Base-by-base conservation (phyloP, 805 yeast genomes). In the Lachancea fermentati region DNA sequence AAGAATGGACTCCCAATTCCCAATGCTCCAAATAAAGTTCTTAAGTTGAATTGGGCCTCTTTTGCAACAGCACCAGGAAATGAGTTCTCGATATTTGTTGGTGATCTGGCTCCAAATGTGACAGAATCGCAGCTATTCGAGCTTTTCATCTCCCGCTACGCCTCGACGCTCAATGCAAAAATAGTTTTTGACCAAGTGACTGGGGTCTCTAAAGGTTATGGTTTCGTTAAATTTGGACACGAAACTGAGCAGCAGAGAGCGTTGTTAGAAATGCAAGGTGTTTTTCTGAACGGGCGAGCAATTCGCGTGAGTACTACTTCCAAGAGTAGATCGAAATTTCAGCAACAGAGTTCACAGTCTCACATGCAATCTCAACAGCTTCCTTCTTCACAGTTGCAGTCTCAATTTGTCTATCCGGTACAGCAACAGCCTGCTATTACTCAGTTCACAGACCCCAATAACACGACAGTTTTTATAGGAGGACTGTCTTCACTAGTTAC, bases 1-100 rank as follows among this genome's bases (percentile, higher is more conserved):
- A 71, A 76, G 40, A 82, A 85, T 58, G 95, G 95, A 2, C 64
- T 73, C 30, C 71, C 69, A 7, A 75, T 89, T 29, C 93, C 95
- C 11, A 72, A 79, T 13, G 47, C 42, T 26, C 66, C 77, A 24
- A 69, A 73, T 47, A 75, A 73, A 37, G 57, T 61, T 28, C 75
- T 88, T 54, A 82, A 80, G 58, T 66, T 88, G 42, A 88, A 87
- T 60, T 82, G 93, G 88, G 93, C 96, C 1, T 71, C 82, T 6
- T 39, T 34, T 33, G 39, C 38, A 14, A 35, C 38, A 30, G 41
- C 39, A 35, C 54, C 45, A 28, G 41, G 47, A 30, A 52, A 53
- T 24, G 88, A 81, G 48, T 72, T 61, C 48, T 81, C 95, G 1
- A 69, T 89, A 16, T 88, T 88, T 62, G 91, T 89, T 13, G 96